A percentile compares a stretch with the other conserved stretches of the same genome.
Conservation (phyloP, 148 eudicot species). For the Pouteria glomerata region DNA sequence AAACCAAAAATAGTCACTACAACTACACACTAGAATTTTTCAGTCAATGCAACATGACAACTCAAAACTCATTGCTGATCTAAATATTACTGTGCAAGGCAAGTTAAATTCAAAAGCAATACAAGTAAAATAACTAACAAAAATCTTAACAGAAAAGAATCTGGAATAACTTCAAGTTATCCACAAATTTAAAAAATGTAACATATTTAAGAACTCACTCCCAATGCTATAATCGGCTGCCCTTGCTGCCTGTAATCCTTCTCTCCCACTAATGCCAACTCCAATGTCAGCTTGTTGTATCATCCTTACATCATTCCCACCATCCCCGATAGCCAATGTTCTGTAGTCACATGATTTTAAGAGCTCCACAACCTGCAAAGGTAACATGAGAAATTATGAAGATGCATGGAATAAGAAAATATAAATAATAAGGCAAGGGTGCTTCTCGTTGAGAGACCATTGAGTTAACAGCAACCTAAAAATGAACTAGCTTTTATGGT, state of each 20-base stretch:
- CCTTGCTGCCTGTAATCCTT: conserved; percentile 98
- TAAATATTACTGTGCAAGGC: not conserved
- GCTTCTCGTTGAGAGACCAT: not conserved
- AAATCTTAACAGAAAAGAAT: not conserved
- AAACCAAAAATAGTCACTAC: no score
- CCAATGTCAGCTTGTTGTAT: conserved; percentile 99
- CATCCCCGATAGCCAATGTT: conserved; percentile 98
- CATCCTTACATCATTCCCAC: conserved; percentile 99
- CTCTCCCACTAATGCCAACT: conserved; percentile 99
- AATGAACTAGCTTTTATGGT: not conserved
- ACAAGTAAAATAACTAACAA: not conserved
- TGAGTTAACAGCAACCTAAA: not conserved
- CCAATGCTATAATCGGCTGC: conserved; percentile 99
- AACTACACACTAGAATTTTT: no score
- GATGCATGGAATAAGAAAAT: not conserved
- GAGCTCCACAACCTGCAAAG: conserved; percentile 81
- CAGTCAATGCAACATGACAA: no score
- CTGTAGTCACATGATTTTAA: conserved; percentile 84
- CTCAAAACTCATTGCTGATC: no score
- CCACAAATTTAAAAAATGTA: not conserved
- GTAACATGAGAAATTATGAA: not conserved
- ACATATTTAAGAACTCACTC: conserved; percentile 45
- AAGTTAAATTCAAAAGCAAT: conserved; percentile 2
- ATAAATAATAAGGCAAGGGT: not conserved
- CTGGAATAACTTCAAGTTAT: not conserved